Percentiles rank a stretch among this genome's conserved stretches.
Evolutionary conservation across 306 rosid genomes (phyloP).

Genomic region (Cicer yamashitae): DNA sequence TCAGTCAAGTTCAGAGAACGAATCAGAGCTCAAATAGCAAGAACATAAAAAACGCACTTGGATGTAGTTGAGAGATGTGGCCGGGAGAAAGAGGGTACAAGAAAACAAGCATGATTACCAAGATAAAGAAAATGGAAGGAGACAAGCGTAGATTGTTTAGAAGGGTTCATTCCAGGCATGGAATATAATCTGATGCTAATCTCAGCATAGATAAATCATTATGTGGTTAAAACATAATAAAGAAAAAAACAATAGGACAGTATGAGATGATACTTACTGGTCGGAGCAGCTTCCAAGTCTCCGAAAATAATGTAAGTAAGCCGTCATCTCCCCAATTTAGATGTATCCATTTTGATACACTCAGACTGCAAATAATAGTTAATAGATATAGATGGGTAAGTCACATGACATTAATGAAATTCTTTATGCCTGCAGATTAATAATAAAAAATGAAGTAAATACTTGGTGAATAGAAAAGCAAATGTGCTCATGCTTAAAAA

Average conservation of each 20-base stretch:
- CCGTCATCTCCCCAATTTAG: constrained; percentile 98
- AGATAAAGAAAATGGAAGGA: constrained; percentile 27
- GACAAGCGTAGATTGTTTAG: background rate
- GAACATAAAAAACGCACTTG: constrained; percentile 16
- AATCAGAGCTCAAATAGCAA: constrained; percentile 29
- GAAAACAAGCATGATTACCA: constrained; percentile 10
- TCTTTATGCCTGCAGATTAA: constrained; percentile 5
- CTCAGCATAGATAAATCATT: constrained; percentile 18
- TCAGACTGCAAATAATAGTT: constrained; percentile 69
- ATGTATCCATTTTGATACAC: constrained; percentile 96
- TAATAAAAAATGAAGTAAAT: constrained; percentile 22
- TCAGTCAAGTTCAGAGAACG: constrained; percentile 22
- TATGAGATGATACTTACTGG: constrained; percentile 59
- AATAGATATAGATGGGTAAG: constrained; percentile 16
- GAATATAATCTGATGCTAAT: constrained; percentile 2
- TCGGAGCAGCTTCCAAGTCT: constrained; percentile 79
- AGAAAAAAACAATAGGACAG: background rate
- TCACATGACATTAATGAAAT: constrained; percentile 15
- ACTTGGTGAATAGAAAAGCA: constrained; percentile 1
- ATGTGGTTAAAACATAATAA: background rate
- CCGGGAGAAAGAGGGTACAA: constrained; percentile 16
- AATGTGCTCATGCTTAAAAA: constrained; percentile 5
- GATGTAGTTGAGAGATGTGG: constrained; percentile 4
- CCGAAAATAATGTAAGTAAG: constrained; percentile 73
- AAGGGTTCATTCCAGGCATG: constrained; percentile 20